Percentiles rank a stretch among this genome's conserved stretches.
These are phyloP conservation scores for Thielaviopsis punctulata DNA, from an alignment of 2,329 filamentous ascomycete genomes.

Conservation along the genomic window DNA sequence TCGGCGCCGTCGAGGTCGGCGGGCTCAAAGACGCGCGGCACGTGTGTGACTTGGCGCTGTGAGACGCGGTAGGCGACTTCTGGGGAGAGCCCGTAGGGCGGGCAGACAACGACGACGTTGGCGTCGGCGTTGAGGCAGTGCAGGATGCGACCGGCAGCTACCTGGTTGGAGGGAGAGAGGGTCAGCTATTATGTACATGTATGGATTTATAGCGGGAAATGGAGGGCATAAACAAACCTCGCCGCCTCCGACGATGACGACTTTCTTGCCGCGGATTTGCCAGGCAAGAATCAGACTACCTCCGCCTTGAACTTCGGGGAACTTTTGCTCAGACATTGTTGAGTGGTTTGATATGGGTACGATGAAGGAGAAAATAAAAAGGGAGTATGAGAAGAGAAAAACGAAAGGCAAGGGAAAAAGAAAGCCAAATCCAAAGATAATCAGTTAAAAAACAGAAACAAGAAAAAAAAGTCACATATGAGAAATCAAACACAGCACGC, in stretches of 20 bases:
- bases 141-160: conserved; percentile 84
- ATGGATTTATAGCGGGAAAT: conserved; percentile 2
- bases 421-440: not conserved
- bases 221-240: conserved; percentile 40
- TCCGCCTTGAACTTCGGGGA: conserved; percentile 70
- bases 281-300: conserved; percentile 90
- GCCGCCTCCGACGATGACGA: conserved; percentile 87
- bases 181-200: not conserved
- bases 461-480: not conserved
- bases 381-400: not conserved
- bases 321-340: conserved; percentile 23
- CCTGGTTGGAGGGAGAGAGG: conserved; percentile 33
- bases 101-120: conserved; percentile 70
- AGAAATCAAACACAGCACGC: not conserved
- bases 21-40: conserved; percentile 71
- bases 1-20: conserved; percentile 65
- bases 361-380: not conserved
- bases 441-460: not conserved
- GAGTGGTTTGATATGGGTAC: not conserved
- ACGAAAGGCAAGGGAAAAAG: not conserved
- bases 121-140: conserved; percentile 93
- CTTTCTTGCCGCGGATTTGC: conserved; percentile 78
- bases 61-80: conserved; percentile 74
- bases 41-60: conserved; percentile 56
- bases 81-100: conserved; percentile 61